These are phyloP conservation scores for Leccinum subrobustum DNA, from an alignment of 1,284 basidiomycete genomes.

Conservation along the genomic window DNA sequence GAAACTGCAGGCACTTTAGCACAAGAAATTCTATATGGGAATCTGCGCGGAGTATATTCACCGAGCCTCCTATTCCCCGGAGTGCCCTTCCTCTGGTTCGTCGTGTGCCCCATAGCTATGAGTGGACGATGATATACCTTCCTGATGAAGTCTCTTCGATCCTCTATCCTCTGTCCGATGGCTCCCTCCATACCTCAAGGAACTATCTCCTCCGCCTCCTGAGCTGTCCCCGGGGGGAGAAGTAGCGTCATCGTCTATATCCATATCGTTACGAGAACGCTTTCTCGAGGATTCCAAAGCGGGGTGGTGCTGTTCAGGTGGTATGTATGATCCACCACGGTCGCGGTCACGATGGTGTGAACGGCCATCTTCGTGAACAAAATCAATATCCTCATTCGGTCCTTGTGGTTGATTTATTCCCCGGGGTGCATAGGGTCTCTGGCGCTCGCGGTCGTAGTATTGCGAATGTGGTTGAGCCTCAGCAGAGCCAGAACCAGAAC, in stretches of 20 bases:
- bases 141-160: conserved; percentile 53
- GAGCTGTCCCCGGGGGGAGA: conserved; percentile 35
- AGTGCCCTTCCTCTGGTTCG: conserved; percentile 40
- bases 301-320: conserved; percentile 30
- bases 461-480: conserved; percentile 46
- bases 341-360: conserved; percentile 35
- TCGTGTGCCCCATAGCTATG: conserved; percentile 45
- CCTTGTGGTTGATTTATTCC: conserved; percentile 31
- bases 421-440: conserved; percentile 48
- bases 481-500: conserved; percentile 45
- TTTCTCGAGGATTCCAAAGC: conserved; percentile 45
- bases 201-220: conserved; percentile 34
- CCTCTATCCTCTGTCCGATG: conserved; percentile 48
- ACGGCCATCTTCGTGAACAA: conserved; percentile 49
- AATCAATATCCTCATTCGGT: conserved; percentile 46
- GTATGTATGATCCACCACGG: conserved; percentile 32
- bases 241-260: conserved; percentile 49
- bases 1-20: conserved; percentile 28
- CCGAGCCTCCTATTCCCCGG: conserved; percentile 33
- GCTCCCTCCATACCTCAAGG: conserved; percentile 28
- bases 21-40: conserved; percentile 38
- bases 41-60: conserved; percentile 22
- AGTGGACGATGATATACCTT: conserved; percentile 35
- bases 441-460: conserved; percentile 45
- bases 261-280: conserved; percentile 59